These are phyloP conservation scores for Piloderma croceum DNA, from an alignment of 768 basidiomycete species.

Conservation along the genomic window DNA sequence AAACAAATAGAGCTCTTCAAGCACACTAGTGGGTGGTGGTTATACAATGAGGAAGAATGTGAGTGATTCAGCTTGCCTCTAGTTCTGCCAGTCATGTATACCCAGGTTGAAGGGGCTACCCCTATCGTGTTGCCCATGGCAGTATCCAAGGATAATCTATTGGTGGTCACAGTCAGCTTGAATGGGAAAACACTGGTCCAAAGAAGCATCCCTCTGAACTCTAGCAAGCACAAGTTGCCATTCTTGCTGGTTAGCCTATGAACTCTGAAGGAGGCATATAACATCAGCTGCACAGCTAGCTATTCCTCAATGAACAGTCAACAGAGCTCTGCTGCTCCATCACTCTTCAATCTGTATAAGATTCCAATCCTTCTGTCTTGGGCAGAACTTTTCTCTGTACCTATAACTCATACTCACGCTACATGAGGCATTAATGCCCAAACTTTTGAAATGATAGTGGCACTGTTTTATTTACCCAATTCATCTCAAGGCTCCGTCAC, in stretches of 20 bases:
- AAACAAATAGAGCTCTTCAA: no score
- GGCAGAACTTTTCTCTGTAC: slow-evolving; percentile 33
- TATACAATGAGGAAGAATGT: slow-evolving; percentile 53
- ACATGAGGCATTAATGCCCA: slow-evolving; percentile 13
- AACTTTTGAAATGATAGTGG: slow-evolving; percentile 25
- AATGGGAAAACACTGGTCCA: slow-evolving; percentile 38
- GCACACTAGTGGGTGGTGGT: no score
- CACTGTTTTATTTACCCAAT: slow-evolving; percentile 38
- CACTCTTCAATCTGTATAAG: no score
- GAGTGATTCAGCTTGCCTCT: slow-evolving; percentile 42
- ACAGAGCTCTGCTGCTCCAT: no score
- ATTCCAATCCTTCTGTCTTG: slow-evolving; percentile 50
- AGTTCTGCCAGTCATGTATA: slow-evolving; percentile 46
- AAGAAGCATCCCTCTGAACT: slow-evolving; percentile 46
- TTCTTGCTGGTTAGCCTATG: no score
- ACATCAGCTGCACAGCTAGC: slow-evolving; percentile 36
- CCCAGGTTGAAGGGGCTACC: slow-evolving; percentile 40
- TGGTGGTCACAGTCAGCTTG: slow-evolving; percentile 41
- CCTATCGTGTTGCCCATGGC: slow-evolving; percentile 32
- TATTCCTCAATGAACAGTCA: no score
- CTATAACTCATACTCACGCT: slow-evolving; percentile 24
- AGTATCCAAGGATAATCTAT: slow-evolving; percentile 14
- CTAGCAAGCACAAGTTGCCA: slow-evolving; percentile 42
- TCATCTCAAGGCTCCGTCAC: slow-evolving; percentile 35
- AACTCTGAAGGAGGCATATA: slow-evolving; percentile 31